Evolutionary conservation across 192 early-diverging fungal species (phyloP), one percentile per base, ranked within the genome.

Genomic region (Coemansia sp.): DNA sequence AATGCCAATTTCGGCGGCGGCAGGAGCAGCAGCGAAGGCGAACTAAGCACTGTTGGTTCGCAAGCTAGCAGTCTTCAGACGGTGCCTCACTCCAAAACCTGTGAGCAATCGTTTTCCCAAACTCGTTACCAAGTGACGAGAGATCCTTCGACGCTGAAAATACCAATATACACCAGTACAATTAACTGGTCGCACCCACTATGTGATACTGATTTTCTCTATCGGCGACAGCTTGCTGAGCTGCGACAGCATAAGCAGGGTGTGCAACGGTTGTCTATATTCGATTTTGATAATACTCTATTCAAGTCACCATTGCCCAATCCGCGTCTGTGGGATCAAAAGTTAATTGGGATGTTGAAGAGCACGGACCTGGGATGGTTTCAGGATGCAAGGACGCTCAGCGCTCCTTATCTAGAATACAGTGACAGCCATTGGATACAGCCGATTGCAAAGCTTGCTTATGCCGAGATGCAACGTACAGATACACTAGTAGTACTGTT

Each of bases 201-300:
- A 19, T 41, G 22, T 5, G 65, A 71, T 7, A 34, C 63, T 0
- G 78, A 81, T 60, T 81, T 75, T 66, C 48, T 81, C 31, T 81
- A 81, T 18, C 54, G 78, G n/a, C 65, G 57, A 26, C 73, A 81
- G 60, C 72, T 81, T 3, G 38, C 69, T 6, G 30, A 64, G 54
- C 59, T 81, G 51, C 68, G 78, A 10, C 61, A 55, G 62, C 53
- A 47, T 59, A 74, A 69, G 56, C 31, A 56, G 3, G 62, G 59
- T 2, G 67, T 68, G 51, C 69, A 67, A 14, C 66, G 73, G 19
- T 56, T 83, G 41, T 52, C 69, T 3, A 76, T 88, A 21, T 86
- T 88, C 62, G 87, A 88, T 65, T 88, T 88, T 82, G 87, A 88
- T 67, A 84, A 85, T 62, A 88, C 87, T 12, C 69, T 88, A 52